Evolutionary conservation across 2,329 filamentous ascomycete species (phyloP).

Genomic region (Fusarium concolor): DNA sequence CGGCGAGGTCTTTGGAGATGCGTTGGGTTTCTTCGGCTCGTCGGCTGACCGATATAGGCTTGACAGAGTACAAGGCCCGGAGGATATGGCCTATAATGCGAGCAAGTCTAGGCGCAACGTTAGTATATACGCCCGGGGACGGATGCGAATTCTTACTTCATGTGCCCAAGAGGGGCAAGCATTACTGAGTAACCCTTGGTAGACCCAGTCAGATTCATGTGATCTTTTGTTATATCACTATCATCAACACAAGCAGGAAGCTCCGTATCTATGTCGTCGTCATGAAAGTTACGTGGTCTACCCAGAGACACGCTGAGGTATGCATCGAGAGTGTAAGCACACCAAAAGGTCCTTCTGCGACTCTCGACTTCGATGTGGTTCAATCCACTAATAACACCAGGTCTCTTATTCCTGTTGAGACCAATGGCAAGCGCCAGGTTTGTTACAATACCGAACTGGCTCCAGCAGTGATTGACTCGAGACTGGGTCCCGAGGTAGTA

Average conservation of each 20-base stretch:
- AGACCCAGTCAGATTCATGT: constrained; percentile 19
- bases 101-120: constrained; percentile 44
- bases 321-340: constrained; percentile 42
- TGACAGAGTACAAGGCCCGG: constrained; percentile 52
- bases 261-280: constrained; percentile 44
- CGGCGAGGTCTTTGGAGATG: constrained; percentile 47
- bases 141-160: constrained; percentile 43
- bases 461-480: constrained; percentile 62
- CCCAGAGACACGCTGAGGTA: constrained; percentile 44
- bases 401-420: constrained; percentile 30
- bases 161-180: constrained; percentile 52
- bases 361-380: constrained; percentile 40
- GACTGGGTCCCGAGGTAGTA: constrained; percentile 59
- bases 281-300: constrained; percentile 41
- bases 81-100: constrained; percentile 53
- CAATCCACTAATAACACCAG: constrained; percentile 24
- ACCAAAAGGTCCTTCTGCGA: constrained; percentile 43
- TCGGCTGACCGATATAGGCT: constrained; percentile 46
- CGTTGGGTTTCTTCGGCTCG: constrained; percentile 45
- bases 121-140: accelerated
- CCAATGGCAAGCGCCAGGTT: constrained; percentile 55
- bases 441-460: constrained; percentile 56
- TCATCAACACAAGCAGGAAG: constrained; percentile 43
- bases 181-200: constrained; percentile 43
- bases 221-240: constrained; percentile 32